Evolutionary conservation across 2,329 filamentous ascomycete genomes (phyloP), one percentile per base, ranked within the genome.

Genomic region (Nectriaceae sp.): DNA sequence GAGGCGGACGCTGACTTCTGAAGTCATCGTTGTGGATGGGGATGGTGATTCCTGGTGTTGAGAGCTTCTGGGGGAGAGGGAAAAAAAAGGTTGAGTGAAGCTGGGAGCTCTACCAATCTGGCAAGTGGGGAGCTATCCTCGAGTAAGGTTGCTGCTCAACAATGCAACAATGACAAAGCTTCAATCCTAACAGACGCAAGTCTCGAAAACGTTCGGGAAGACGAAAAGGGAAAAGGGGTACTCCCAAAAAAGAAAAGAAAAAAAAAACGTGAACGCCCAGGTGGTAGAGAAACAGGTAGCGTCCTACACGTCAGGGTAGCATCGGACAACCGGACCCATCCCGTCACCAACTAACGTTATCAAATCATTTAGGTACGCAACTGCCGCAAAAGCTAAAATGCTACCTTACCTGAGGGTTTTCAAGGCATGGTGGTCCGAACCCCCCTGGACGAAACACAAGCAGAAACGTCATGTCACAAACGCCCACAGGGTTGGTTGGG

Each of bases 1-100:
- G 4, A 65, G 51, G 2, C 46, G 55, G 49, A 70, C 61, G 20
- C 53, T 45, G 37, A 68, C 62, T 39, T 48, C 40, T 31, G 44
- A 31, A 19, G 49, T 2, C 4, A 60, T 54, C 57, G 57, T 62
- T 31, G 26, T 46, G 35, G 53, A 54, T 56, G 40, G 18, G 45
- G 40, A 26, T 10, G 42, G 35, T 3, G 24, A 39, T 39, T 29
- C 10, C 22, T 37, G 31, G 31, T 40, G 11, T 20, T 37, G 49
- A 8, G 40, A 43, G 37, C 11, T 21, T 2, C 29, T 42, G n/a
- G 13, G 13, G 11, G 24, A 38, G 18, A 35, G 15, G n/a, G 33
- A 33, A 16, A 21, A 15, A 8, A 21, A 42, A 39, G 18, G 39
- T 19, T 45, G 22, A 26, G 22, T 20, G 21, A 13, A 40, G 35